phyloP scores from a whole-genome alignment of 1,284 basidiomycete species.

The Tylopilus microsporus region DNA sequence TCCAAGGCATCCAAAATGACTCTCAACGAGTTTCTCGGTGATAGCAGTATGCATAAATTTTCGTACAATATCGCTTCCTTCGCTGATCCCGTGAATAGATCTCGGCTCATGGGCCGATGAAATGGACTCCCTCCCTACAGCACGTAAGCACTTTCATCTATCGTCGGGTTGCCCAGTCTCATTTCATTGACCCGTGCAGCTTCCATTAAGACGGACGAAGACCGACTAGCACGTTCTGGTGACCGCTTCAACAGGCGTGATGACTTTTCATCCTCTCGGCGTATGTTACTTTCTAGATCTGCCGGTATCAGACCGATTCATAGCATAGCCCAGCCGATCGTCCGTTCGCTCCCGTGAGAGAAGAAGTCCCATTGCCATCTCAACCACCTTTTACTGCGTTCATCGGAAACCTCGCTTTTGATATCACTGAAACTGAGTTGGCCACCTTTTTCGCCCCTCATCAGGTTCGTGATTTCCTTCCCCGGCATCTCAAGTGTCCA shows the following conservation, averaged over 20 bases:
- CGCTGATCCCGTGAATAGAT: conserved; percentile 40
- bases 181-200: conserved; percentile 40
- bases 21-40: conserved; percentile 83
- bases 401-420: conserved; percentile 93
- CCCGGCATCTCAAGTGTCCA: not conserved
- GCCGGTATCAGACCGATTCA: conserved; percentile 12
- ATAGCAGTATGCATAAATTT: conserved; percentile 56
- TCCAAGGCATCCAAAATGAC: conserved; percentile 82
- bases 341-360: conserved; percentile 56
- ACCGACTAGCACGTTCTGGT: conserved; percentile 39
- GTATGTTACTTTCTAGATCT: conserved; percentile 39
- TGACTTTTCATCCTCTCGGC: conserved; percentile 57
- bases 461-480: conserved; percentile 43
- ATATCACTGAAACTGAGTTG: conserved; percentile 81
- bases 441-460: conserved; percentile 71
- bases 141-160: conserved; percentile 59
- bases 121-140: conserved; percentile 84
- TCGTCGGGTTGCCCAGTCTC: conserved; percentile 15
- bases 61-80: conserved; percentile 8
- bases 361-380: conserved; percentile 93
- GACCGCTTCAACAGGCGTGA: conserved; percentile 56
- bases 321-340: conserved; percentile 52
- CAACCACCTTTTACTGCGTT: conserved; percentile 94
- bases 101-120: conserved; percentile 96
- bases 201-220: conserved; percentile 57